Evolutionary conservation across 331 rosid genomes (phyloP), one percentile per base, ranked within the genome.

Genomic region (Malus hybrid): DNA sequence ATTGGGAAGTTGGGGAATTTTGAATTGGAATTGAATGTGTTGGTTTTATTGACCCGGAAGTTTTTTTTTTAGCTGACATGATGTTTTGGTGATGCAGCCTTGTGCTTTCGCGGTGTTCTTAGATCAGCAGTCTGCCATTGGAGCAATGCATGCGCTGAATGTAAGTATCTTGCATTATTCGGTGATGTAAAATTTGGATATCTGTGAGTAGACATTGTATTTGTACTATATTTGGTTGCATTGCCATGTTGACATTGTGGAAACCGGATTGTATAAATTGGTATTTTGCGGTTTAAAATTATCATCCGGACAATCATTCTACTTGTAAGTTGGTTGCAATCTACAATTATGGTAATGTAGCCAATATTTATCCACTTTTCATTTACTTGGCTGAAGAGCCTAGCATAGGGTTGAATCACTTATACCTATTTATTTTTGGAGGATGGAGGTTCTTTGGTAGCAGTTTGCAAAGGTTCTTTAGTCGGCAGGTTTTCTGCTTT

Each of bases 91-190:
- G 62, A 63, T 72, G 62, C 80, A 93, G 98, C 91, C 98, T 24
- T 94, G 90, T 83, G 99, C 97, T 68, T 94, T 95, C 76, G 99
- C 96, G 34, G 96, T 95, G 74, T 95, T 95, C 81, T 60, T 80
- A 60, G 91, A 87, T 78, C 97, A 95, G 86, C 96, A 90, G 32
- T 84, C 93, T 6, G 97, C 99, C 33, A 72, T 95, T 9, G 82
- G 85, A 79, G 96, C 93, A 72, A 86, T 89, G 97, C 97, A 92
- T 28, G 92, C 96, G 4, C 71, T 90, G 60, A 95, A 92, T 86
- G 99, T 95, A 72, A 89, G 97, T 66, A 24, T 42, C 32, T 64
- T 75, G 33, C 53, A 3, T 42, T 75, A 5, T 19, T 36, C 15
- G 5, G 56, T 24, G 32, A 48, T 28, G 32, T 15, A 7, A 19